These are phyloP conservation scores for Exutisphaerella laricina DNA, from an alignment of 2,329 filamentous ascomycete species.

Conservation along the genomic window DNA sequence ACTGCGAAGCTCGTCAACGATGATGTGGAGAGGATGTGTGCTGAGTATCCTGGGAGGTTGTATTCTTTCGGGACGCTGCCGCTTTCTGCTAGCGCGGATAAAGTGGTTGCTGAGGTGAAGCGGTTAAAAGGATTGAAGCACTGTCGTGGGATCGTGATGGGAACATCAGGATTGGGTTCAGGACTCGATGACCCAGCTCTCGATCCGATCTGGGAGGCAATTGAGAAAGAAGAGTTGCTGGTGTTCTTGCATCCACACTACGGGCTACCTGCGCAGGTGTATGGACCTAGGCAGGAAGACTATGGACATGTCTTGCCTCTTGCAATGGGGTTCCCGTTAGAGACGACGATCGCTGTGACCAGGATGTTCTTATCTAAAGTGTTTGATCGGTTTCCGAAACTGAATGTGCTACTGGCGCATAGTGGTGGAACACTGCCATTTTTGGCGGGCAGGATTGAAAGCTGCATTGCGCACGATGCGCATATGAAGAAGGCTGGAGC, in stretches of 20 bases:
- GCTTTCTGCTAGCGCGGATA: conserved; percentile 58
- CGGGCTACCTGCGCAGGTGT: conserved; percentile 73
- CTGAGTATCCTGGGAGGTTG: conserved; percentile 58
- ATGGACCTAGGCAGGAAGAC: conserved; percentile 64
- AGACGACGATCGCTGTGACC: conserved; percentile 85
- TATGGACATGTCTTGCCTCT: conserved; percentile 87
- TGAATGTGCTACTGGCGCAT: conserved; percentile 77
- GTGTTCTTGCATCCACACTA: conserved; percentile 92
- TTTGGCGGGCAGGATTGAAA: conserved; percentile 80
- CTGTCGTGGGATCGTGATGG: conserved; percentile 81
- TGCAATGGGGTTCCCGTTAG: conserved; percentile 81
- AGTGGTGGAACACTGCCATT: conserved; percentile 86
- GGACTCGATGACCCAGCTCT: conserved; percentile 74
- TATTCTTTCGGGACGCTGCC: conserved; percentile 82
- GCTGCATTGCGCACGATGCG: conserved; percentile 76
- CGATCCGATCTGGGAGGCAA: conserved; percentile 63
- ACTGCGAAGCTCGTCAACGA: conserved; percentile 68
- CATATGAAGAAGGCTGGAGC: conserved; percentile 58
- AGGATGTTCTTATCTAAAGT: conserved; percentile 83
- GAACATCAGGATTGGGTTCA: conserved; percentile 71
- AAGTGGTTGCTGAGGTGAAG: conserved; percentile 60
- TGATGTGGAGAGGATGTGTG: conserved; percentile 70
- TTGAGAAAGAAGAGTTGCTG: conserved; percentile 59
- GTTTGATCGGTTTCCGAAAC: conserved; percentile 65
- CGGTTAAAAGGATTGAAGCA: conserved; percentile 57